Conservation (phyloP, 208 protist species). For the Wallacemonas sp. region DNA sequence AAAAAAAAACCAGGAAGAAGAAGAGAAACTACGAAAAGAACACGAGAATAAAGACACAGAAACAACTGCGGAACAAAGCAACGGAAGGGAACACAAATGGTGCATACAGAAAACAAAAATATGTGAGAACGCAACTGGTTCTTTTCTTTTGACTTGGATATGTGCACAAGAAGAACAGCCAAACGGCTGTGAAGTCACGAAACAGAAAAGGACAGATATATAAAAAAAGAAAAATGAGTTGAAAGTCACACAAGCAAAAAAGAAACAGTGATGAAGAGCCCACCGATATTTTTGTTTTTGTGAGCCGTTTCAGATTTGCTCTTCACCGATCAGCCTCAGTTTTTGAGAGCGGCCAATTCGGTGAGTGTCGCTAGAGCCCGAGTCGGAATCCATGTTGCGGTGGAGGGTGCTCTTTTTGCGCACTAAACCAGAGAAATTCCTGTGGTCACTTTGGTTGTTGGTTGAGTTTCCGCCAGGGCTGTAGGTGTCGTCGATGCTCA, state of each 20-base stretch:
- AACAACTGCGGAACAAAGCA: too few species aligned
- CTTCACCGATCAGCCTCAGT: conserved; percentile 3
- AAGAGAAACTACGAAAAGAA: background rate
- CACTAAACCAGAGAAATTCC: conserved; percentile 2
- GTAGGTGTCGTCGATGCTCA: background rate
- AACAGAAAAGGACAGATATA: background rate
- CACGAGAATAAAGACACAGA: conserved; percentile 5
- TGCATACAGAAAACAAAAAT: too few species aligned
- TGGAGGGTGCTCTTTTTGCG: conserved; percentile 13
- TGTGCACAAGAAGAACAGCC: too few species aligned
- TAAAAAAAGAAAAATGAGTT: conserved; percentile 3
- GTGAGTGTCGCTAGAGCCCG: background rate
- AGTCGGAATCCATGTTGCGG: conserved; percentile 6
- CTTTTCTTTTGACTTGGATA: too few species aligned
- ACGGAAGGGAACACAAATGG: too few species aligned
- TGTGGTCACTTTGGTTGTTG: background rate
- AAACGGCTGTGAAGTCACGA: too few species aligned
- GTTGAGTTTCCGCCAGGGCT: too few species aligned
- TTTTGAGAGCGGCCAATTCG: background rate
- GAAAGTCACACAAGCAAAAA: conserved; percentile 2
- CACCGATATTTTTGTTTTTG: background rate
- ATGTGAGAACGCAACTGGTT: too few species aligned
- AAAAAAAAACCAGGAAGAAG: background rate
- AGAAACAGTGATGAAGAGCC: background rate
- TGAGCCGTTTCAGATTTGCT: background rate